phyloP scores from a whole-genome alignment of 2,329 filamentous ascomycete species.

The Claviceps sorghi region DNA sequence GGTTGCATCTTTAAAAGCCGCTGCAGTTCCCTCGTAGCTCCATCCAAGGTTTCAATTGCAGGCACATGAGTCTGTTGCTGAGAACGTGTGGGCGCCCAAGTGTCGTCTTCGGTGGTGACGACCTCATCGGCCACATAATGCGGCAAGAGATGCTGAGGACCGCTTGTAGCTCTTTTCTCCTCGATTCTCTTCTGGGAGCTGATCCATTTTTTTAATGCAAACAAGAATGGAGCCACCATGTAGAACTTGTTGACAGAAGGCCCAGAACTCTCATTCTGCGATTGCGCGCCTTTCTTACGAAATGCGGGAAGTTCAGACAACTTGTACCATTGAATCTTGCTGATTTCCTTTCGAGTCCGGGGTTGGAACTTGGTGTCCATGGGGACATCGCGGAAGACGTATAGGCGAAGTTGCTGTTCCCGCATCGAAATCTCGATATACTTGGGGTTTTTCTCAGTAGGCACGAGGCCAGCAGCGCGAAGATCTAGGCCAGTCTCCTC shows the following conservation, averaged over 20 bases:
- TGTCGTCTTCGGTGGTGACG: constrained; percentile 49
- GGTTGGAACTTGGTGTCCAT: constrained; percentile 81
- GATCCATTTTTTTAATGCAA: constrained; percentile 79
- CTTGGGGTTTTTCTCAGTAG: constrained; percentile 57
- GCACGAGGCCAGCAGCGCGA: constrained; percentile 58
- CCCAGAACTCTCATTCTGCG: constrained; percentile 39
- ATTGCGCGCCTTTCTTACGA: constrained; percentile 49
- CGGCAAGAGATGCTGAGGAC: constrained; percentile 25
- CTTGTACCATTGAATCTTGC: constrained; percentile 90
- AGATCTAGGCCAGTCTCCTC: constrained; percentile 93
- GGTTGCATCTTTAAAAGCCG: constrained; percentile 42
- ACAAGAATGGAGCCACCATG: constrained; percentile 91
- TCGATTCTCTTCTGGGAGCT: constrained; percentile 68
- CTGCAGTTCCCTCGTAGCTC: constrained; percentile 37
- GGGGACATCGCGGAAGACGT: constrained; percentile 78
- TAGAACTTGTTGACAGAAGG: constrained; percentile 79
- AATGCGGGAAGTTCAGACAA: constrained; percentile 76
- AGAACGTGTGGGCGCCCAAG: constrained; percentile 26
- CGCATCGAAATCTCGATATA: constrained; percentile 80
- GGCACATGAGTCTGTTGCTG: constrained; percentile 20
- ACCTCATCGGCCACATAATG: constrained; percentile 35
- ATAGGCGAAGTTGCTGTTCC: constrained; percentile 85
- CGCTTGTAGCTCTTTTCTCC: constrained; percentile 28
- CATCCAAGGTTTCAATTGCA: constrained; percentile 32
- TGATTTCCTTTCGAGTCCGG: constrained; percentile 89